A percentile compares a stretch with the other conserved stretches of the same genome.
Evolutionary conservation across 805 yeast genomes (phyloP).

Genomic region (Limtongia smithiae): DNA sequence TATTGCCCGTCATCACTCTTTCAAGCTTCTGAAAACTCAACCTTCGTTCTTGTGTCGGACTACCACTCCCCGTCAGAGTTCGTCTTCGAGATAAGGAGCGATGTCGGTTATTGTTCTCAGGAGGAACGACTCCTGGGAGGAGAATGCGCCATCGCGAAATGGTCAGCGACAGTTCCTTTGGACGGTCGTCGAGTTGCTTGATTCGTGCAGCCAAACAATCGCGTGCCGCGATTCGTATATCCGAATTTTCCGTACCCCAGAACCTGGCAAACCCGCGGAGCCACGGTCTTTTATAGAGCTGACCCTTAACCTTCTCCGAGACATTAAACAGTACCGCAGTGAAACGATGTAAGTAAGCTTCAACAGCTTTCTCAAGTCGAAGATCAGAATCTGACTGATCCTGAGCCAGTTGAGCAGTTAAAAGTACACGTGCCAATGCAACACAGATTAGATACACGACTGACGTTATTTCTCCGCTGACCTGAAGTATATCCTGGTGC

Average conservation of each 20-base stretch:
- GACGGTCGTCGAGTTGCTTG: slow-evolving; percentile 12
- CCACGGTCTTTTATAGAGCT: slow-evolving; percentile 23
- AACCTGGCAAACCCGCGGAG: slow-evolving; percentile 27
- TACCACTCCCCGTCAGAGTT: background rate
- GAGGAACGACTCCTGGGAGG: slow-evolving; percentile 20
- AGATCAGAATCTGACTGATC: background rate
- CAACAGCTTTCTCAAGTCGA: background rate
- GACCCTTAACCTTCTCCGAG: slow-evolving; percentile 10
- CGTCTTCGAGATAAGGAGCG: background rate
- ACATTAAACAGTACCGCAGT: slow-evolving; percentile 14
- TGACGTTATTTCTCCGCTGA: slow-evolving; percentile 27
- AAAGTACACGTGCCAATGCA: slow-evolving; percentile 13
- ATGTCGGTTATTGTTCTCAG: background rate
- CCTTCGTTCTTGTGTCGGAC: slow-evolving; percentile 6
- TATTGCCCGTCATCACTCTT: slow-evolving; percentile 6
- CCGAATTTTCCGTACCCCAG: slow-evolving; percentile 15
- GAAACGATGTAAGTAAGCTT: slow-evolving; percentile 6
- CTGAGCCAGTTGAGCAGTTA: slow-evolving; percentile 8
- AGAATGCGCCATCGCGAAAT: slow-evolving; percentile 26
- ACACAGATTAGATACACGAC: slow-evolving; percentile 15
- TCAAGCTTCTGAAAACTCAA: slow-evolving; percentile 2
- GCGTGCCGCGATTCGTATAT: slow-evolving; percentile 15
- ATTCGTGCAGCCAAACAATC: slow-evolving; percentile 16
- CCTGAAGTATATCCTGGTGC: slow-evolving; percentile 18
- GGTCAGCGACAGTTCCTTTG: slow-evolving; percentile 23